These are phyloP conservation scores for Porpolomopsis calyptriformis DNA, from an alignment of 768 basidiomycete genomes.

Conservation along the genomic window DNA sequence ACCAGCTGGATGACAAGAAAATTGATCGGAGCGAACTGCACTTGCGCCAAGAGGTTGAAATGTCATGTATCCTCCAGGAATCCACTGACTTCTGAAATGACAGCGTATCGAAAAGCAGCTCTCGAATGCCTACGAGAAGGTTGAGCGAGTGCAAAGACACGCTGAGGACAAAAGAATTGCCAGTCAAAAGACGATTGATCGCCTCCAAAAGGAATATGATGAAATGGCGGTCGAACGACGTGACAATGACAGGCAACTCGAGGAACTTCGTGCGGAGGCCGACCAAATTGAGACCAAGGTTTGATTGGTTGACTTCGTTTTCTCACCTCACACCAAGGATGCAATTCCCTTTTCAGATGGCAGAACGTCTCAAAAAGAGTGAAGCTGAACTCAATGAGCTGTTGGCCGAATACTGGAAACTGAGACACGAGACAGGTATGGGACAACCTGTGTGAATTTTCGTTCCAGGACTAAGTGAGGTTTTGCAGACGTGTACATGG, in stretches of 20 bases:
- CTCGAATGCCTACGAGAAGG: conserved; percentile 71
- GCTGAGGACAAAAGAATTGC: conserved; percentile 69
- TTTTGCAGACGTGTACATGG: conserved; percentile 70
- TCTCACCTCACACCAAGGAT: not conserved
- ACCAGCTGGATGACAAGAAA: conserved; percentile 58
- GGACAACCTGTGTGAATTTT: too few species aligned
- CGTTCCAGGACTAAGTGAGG: too few species aligned
- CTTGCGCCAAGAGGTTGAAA: conserved; percentile 53
- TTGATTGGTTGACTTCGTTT: not conserved
- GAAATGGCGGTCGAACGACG: conserved; percentile 66
- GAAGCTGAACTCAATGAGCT: conserved; percentile 75
- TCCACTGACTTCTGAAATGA: not conserved
- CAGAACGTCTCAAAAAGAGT: conserved; percentile 61
- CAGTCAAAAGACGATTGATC: conserved; percentile 65
- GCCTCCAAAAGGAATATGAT: conserved; percentile 68
- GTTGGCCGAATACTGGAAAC: conserved; percentile 72
- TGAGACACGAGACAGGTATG: conserved; percentile 67
- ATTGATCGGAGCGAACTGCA: conserved; percentile 65
- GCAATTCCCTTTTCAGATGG: conserved; percentile 38
- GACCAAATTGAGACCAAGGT: conserved; percentile 62
- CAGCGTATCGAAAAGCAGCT: conserved; percentile 79
- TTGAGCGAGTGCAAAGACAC: conserved; percentile 67
- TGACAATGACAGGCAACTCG: conserved; percentile 70
- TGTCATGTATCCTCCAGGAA: not conserved
- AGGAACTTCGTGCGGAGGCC: conserved; percentile 64